These are phyloP conservation scores for Dendrothele bispora DNA, from an alignment of 768 basidiomycete species.

Conservation along the genomic window DNA sequence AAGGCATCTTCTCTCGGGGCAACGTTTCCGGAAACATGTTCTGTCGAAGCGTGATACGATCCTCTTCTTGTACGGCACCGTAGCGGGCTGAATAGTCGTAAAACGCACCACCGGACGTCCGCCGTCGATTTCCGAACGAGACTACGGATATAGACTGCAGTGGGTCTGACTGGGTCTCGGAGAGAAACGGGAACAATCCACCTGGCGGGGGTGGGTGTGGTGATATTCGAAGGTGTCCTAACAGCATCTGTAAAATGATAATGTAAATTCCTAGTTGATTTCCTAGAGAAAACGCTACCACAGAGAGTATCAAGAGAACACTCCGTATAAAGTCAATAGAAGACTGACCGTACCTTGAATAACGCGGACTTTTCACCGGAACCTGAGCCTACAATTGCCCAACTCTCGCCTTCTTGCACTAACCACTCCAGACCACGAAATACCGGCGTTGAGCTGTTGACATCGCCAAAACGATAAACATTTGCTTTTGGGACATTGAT, in stretches of 20 bases:
- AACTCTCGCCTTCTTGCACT: slow-evolving; percentile 60
- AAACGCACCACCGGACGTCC: slow-evolving; percentile 71
- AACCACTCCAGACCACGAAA: slow-evolving; percentile 59
- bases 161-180: slow-evolving; percentile 39
- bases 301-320: not conserved
- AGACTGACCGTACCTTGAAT: slow-evolving; percentile 63
- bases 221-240: slow-evolving; percentile 69
- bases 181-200: slow-evolving; percentile 79
- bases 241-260: slow-evolving; percentile 49
- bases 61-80: slow-evolving; percentile 84
- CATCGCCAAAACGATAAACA: slow-evolving; percentile 60
- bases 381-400: slow-evolving; percentile 71
- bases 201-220: slow-evolving; percentile 59
- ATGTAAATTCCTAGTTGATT: not conserved
- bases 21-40: slow-evolving; percentile 61
- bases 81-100: slow-evolving; percentile 94
- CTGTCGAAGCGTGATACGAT: slow-evolving; percentile 72
- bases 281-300: not conserved
- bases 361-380: slow-evolving; percentile 61
- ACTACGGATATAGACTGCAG: slow-evolving; percentile 54
- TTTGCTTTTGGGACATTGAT: slow-evolving; percentile 44
- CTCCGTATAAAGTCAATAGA: not conserved
- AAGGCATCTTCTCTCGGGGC: slow-evolving; percentile 21
- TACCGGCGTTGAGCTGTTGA: slow-evolving; percentile 43
- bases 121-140: slow-evolving; percentile 64